Conservation (phyloP, 148 eudicot species). For the Rhododendron griersonianum region DNA sequence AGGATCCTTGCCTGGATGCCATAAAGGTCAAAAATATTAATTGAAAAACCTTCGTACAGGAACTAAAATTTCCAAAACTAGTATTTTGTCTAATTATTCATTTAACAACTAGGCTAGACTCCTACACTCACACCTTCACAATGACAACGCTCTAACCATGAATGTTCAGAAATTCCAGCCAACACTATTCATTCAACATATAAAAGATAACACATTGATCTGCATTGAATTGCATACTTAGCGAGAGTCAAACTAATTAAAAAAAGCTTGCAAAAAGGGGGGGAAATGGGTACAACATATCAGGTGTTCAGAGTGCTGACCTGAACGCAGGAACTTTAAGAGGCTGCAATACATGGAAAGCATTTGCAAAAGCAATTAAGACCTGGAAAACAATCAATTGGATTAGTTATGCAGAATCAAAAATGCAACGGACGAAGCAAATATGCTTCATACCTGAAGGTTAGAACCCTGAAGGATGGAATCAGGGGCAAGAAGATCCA, state of each 20-base stretch:
- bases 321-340: constrained; percentile 92
- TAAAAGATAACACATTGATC: not conserved
- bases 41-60: not conserved
- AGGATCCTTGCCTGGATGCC: not conserved
- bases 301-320: constrained; percentile 23
- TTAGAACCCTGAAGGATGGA: constrained; percentile 79
- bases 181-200: not conserved
- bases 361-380: constrained; percentile 80
- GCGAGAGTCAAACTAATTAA: not conserved
- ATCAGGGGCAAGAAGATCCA: constrained; percentile 47
- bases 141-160: not conserved
- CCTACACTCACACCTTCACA: not conserved
- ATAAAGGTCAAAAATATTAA: not conserved
- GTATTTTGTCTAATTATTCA: not conserved
- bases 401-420: constrained; percentile 3
- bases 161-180: not conserved
- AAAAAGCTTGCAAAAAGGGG: not conserved
- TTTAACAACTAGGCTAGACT: not conserved
- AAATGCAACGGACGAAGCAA: not conserved
- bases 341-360: constrained; percentile 87
- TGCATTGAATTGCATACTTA: not conserved
- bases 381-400: constrained; percentile 40
- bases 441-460: constrained; percentile 52
- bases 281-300: not conserved
- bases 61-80: not conserved